Percentiles rank a stretch among this genome's conserved stretches.
Conservation (phyloP, 2,329 filamentous ascomycete genomes). For the Stemphylium vesicarium region DNA sequence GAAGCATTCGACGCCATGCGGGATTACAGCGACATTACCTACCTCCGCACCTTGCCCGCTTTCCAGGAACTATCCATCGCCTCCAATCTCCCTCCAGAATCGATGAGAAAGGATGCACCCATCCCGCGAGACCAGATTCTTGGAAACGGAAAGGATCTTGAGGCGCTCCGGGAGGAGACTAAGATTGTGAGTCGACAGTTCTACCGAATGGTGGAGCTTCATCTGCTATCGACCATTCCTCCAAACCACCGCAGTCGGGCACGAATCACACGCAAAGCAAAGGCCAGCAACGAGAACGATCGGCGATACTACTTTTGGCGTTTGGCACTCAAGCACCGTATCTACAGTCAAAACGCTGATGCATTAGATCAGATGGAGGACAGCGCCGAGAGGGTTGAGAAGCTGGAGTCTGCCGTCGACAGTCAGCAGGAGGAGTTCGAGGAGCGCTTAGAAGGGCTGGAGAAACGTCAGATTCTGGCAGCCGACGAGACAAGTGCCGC, state of each 20-base stretch:
- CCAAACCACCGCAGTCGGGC: conserved; percentile 55
- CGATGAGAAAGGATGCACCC: conserved; percentile 60
- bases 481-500: conserved; percentile 21
- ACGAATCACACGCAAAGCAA: conserved; percentile 53
- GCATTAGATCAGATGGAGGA: conserved; percentile 71
- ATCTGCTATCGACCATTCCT: conserved; percentile 66
- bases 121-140: conserved; percentile 63
- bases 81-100: conserved; percentile 55
- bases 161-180: conserved; percentile 62
- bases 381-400: conserved; percentile 70
- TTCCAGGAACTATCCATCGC: conserved; percentile 63
- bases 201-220: conserved; percentile 75
- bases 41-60: conserved; percentile 64
- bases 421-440: conserved; percentile 76
- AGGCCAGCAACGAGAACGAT: conserved; percentile 62
- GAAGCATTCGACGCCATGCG: conserved; percentile 82
- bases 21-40: conserved; percentile 74
- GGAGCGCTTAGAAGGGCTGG: conserved; percentile 63
- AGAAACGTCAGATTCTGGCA: conserved; percentile 40
- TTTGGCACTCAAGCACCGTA: conserved; percentile 75
- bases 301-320: conserved; percentile 74
- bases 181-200: conserved; percentile 84
- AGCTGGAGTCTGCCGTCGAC: conserved; percentile 71
- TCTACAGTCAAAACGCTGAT: conserved; percentile 78
- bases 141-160: conserved; percentile 61